Base-by-base conservation (phyloP, 2,329 filamentous ascomycete species). In the Alternaria brassicicola region DNA sequence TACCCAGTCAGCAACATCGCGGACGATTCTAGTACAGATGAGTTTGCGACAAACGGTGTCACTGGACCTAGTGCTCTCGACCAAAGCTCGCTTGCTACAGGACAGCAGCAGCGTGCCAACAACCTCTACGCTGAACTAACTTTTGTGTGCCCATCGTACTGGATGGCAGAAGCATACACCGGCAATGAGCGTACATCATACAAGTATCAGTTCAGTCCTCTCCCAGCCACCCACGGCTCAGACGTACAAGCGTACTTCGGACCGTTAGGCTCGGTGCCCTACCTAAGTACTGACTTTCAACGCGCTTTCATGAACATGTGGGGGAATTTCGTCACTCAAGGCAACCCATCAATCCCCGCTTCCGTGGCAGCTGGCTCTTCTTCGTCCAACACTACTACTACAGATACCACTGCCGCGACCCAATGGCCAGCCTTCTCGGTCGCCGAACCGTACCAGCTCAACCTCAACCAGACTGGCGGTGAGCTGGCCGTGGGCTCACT, bases 111-210 rank as follows among this genome's bases (percentile, higher is more conserved):
- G 64, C 79, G 81, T 25, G 82, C 79, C 8, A 47, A 53, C 25
- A 83, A 85, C 65, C 80, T 87, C 46, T 83, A 82, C 61, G 83
- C 81, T 39, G 85, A 88, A 69, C 77, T 80, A 1, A 83, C 82
- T 2, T 86, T 86, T 59, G 77, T 83, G 41, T 87, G 85, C 66
- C 81, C 84, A 0, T 79, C 81, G 0, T 86, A 86, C 70, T 86
- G 84, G 84, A 72, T 86, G 54, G 80, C 81, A 2, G 76, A 81
- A 33, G 83, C 82, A 3, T 86, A 67, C 59, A 57, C 55, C 17
- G 36, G n/a, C 39, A 17, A 23, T 4, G 36, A 38, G 3, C 53
- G 59, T 26, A 56, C 56, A 3, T 45, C 54, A 4, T 64, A 57
- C 55, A 62, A 69, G 42, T 68, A 67, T 49, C 64, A 68, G 43